Evolutionary conservation across 1,139 yeast species (phyloP).

Genomic region (Magnusiomyces fungicola): DNA sequence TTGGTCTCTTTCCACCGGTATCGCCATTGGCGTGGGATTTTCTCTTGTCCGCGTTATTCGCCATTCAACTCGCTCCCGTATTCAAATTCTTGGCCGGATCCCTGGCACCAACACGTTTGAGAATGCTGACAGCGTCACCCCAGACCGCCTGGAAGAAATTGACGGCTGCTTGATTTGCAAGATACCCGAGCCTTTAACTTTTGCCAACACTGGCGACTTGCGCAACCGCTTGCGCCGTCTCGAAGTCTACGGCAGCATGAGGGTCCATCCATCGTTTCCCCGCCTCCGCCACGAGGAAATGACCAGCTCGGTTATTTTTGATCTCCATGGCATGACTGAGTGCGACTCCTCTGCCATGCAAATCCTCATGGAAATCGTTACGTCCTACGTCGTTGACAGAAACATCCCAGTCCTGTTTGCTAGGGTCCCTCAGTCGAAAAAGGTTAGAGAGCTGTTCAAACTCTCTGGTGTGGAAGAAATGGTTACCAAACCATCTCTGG

Average conservation of each 20-base stretch:
- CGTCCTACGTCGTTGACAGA: constrained; percentile 43
- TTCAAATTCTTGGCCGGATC: constrained; percentile 78
- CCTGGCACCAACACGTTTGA: constrained; percentile 72
- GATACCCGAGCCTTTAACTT: constrained; percentile 88
- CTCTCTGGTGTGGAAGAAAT: constrained; percentile 32
- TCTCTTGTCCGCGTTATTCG: constrained; percentile 74
- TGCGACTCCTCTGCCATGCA: constrained; percentile 86
- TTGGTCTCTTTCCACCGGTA: constrained; percentile 85
- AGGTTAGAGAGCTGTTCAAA: constrained; percentile 35
- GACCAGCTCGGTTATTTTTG: constrained; percentile 68
- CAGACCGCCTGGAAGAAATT: constrained; percentile 48
- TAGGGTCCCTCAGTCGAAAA: constrained; percentile 45
- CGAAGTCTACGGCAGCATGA: constrained; percentile 78
- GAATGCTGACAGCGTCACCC: constrained; percentile 54
- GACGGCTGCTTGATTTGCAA: constrained; percentile 83
- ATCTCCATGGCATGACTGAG: constrained; percentile 77
- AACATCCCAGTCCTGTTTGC: constrained; percentile 58
- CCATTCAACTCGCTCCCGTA: constrained; percentile 81
- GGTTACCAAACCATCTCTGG: constrained; percentile 24
- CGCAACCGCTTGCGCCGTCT: constrained; percentile 66
- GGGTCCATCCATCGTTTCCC: constrained; percentile 76
- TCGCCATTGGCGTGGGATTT: constrained; percentile 74
- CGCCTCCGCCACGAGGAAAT: constrained; percentile 45
- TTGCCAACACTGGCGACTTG: constrained; percentile 82
- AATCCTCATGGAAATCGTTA: constrained; percentile 55